Percentiles rank a stretch among this genome's conserved stretches.
phyloP scores from a whole-genome alignment of 1,284 basidiomycete species.

The Ceratobasidium papillatum region DNA sequence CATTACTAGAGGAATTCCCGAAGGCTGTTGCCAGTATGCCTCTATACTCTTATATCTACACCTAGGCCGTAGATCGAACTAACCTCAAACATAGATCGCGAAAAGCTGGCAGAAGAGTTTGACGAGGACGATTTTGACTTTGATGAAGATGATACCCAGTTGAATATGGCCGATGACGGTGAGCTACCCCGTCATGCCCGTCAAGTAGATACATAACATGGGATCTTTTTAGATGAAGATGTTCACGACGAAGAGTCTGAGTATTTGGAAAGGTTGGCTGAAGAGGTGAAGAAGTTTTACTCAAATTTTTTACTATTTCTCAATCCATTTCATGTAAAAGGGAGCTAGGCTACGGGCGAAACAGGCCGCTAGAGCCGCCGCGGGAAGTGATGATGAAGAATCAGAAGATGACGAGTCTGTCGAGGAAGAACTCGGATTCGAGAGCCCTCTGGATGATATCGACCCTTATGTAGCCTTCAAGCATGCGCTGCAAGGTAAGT shows the following conservation, averaged over 20 bases:
- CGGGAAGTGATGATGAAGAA: slow-evolving; percentile 56
- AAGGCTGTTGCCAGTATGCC: slow-evolving; percentile 71
- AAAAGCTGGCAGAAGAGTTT: slow-evolving; percentile 59
- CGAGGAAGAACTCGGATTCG: slow-evolving; percentile 80
- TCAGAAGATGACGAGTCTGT: slow-evolving; percentile 62
- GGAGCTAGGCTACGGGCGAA: slow-evolving; percentile 73
- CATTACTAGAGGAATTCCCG: slow-evolving; percentile 77
- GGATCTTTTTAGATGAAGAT: slow-evolving; percentile 58
- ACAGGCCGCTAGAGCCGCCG: slow-evolving; percentile 54
- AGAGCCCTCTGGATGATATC: slow-evolving; percentile 77
- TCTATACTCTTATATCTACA: neutral
- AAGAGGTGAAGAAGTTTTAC: slow-evolving; percentile 64
- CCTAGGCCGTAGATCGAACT: neutral
- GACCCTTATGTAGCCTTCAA: slow-evolving; percentile 79
- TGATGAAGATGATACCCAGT: slow-evolving; percentile 56
- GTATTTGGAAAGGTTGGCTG: slow-evolving; percentile 81
- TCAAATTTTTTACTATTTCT: slow-evolving; percentile 4
- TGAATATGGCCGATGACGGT: slow-evolving; percentile 78
- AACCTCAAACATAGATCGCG: slow-evolving; percentile 14
- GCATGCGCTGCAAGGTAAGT: slow-evolving; percentile 72
- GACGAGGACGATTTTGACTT: slow-evolving; percentile 65
- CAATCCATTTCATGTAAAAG: slow-evolving; percentile 52
- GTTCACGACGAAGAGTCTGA: slow-evolving; percentile 87
- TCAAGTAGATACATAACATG: neutral
- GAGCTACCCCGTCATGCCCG: slow-evolving; percentile 51